Base-by-base conservation (phyloP, 2,329 filamentous ascomycete genomes). In the Leptographium flavum region DNA sequence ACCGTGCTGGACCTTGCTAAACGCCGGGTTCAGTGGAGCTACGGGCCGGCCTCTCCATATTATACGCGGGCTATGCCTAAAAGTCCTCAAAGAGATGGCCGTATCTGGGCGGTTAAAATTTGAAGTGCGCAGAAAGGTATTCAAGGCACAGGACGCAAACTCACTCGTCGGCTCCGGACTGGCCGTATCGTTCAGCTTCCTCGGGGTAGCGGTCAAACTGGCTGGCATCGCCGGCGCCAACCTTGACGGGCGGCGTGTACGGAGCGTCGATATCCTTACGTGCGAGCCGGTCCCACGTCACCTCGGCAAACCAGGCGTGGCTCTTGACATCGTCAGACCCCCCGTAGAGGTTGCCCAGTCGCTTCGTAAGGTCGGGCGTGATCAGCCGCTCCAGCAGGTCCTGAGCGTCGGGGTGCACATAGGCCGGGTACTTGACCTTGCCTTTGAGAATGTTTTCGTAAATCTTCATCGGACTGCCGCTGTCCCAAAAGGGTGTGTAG, bases 371-470 rank as follows among this genome's bases (percentile, higher is more conserved):
- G 60, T 98, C 92, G 31, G 84, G 77, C 23, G 92, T 98, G 63
- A 98, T 96, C 55, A 98, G 73, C 55, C 87, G 83, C 58, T 92
- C 83, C 31, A 98, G 76, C 47, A 98, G 72, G 61, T 96, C 85
- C 60, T 94, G 87, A 0, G 92, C 92, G 59, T 96, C 92, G 1
- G 83, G 80, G 60, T 96, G 87, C 57, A 98, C 85, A 62, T 96
- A 98, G 6, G 85, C 82, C 45, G 92, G 92, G 61, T 96, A 98
- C 67, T 95, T 96, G 63, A 98, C 85, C 56, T 84, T 82, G 49
- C 90, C 92, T 58, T 87, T 88, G 52, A 98, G 76, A 57, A 98
- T 98, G 62, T 98, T 98, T 69, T 98, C 92, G 67, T 98, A 98
- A 58, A 98, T 98, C 67, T 94, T 95, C 78, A 98, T 94, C 3